Evolutionary conservation across 169 alveolate species (phyloP), one percentile per base, ranked within the genome.

Genomic region (Perkinsus chesapeaki): DNA sequence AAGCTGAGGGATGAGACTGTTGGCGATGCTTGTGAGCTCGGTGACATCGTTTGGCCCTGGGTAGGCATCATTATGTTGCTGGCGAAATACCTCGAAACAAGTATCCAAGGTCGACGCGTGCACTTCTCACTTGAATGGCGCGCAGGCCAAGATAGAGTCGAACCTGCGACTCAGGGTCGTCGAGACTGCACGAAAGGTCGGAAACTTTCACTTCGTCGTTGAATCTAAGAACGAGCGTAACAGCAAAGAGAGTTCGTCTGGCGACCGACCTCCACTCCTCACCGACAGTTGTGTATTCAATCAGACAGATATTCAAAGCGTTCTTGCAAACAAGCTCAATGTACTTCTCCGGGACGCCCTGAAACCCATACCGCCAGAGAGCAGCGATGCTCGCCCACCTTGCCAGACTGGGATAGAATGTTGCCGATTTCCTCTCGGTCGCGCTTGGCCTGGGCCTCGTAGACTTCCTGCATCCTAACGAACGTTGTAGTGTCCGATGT

Each of bases 401-500:
- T 60, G 82, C 82, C 82, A 7, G 27, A 34, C 23, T 60, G 82
- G 12, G 82, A 60, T 27, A 60, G 82, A 34, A 60, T 60, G 27
- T 60, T 60, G 31, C 7, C 3, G 36, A 60, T 34, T 60, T 60
- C 82, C 31, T 60, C 82, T 39, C 93, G 91, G 73, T 97, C 98
- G 39, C 94, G 93, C 92, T 93, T 48, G 36, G 97, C 97, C 93
- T 96, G 95, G 27, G 94, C 60, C 73, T 95, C 94, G 91, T 96
- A 95, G 34, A 97, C 94, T 72, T 94, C 95, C 90, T 97, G 95
- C 27, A 97, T 92, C 10, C 73, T 91, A 0, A 97, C 91, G 92
- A 95, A 96, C 37, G 94, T 94, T 0, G 95, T 95, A 27, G 98
- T 94, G 36, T 94, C 94, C 39, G 97, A 82, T n/a, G 96, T 95